phyloP scores from a whole-genome alignment of 2,329 filamentous ascomycete genomes.

The Thermothelomyces thermophilus region DNA sequence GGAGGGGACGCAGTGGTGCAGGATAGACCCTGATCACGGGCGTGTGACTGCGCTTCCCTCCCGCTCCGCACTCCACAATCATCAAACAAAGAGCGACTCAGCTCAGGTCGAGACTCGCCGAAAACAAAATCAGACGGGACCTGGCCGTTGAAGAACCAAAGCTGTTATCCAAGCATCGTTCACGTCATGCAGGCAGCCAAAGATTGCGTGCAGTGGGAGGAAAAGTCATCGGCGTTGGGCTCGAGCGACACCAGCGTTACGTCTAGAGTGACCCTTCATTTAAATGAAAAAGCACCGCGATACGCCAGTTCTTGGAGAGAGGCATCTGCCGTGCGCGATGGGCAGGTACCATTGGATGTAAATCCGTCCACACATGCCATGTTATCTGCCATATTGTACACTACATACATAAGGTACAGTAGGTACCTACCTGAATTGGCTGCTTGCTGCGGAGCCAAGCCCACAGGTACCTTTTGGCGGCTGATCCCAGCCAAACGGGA shows the following conservation, averaged over 20 bases:
- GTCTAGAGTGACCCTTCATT: conserved; percentile 5
- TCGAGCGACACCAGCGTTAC: neutral
- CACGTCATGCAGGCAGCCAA: neutral
- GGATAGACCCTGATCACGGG: conserved; percentile 2
- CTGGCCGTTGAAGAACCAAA: too few relatives aligned
- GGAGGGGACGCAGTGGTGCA: neutral
- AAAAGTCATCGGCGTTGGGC: neutral
- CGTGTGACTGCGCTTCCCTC: too few relatives aligned
- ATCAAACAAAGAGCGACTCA: neutral
- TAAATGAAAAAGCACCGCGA: conserved; percentile 9
- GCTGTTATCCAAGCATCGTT: too few relatives aligned
- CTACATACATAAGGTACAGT: too few relatives aligned
- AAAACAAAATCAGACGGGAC: too few relatives aligned
- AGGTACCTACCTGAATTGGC: too few relatives aligned
- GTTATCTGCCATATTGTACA: too few relatives aligned
- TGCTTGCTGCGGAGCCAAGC: conserved; percentile 11
- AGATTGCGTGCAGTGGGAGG: neutral
- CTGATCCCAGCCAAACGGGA: conserved; percentile 15
- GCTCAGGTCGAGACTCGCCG: neutral
- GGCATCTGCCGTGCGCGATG: too few relatives aligned
- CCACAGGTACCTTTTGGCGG: conserved; percentile 19
- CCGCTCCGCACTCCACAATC: conserved; percentile 1
- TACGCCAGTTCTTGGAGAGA: too few relatives aligned
- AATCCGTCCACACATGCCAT: too few relatives aligned
- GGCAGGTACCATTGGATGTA: too few relatives aligned